phyloP scores from a whole-genome alignment of 345 rosid species.

The Salix koriyanagi region DNA sequence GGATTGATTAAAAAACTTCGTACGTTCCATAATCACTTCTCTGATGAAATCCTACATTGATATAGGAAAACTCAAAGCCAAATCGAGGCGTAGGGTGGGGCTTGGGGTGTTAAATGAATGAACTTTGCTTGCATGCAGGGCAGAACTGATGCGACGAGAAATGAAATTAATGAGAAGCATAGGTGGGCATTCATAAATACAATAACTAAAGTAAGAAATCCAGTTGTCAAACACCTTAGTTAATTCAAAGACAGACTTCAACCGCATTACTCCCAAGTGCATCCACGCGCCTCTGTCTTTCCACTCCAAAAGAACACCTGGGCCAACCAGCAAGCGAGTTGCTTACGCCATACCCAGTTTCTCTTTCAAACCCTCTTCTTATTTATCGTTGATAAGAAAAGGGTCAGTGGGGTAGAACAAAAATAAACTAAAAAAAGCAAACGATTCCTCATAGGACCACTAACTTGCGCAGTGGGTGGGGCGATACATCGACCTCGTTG shows the following conservation, averaged over 20 bases:
- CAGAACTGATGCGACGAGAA: no score
- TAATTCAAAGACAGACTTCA: not conserved
- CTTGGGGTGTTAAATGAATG: no score
- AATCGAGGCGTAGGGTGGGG: no score
- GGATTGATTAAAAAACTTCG: not conserved
- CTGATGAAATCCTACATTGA: not conserved
- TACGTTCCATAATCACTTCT: not conserved
- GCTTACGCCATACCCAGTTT: no score
- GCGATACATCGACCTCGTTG: constrained; percentile 1
- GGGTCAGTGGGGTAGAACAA: not conserved
- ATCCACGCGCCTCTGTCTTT: not conserved
- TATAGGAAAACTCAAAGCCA: no score
- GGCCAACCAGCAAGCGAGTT: constrained; percentile 5
- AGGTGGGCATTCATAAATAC: not conserved
- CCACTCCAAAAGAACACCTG: not conserved
- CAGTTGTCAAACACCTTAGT: constrained; percentile 2
- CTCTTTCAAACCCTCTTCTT: not conserved
- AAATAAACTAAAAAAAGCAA: not conserved
- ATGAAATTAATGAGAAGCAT: not conserved
- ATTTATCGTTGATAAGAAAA: not conserved
- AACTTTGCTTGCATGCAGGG: no score
- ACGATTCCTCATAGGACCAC: constrained; percentile 1
- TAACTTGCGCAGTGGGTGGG: constrained; percentile 12
- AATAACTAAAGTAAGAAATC: not conserved
- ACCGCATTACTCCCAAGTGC: not conserved